phyloP scores from a whole-genome alignment of 106 monocot species.

The Triglochin maritima region DNA sequence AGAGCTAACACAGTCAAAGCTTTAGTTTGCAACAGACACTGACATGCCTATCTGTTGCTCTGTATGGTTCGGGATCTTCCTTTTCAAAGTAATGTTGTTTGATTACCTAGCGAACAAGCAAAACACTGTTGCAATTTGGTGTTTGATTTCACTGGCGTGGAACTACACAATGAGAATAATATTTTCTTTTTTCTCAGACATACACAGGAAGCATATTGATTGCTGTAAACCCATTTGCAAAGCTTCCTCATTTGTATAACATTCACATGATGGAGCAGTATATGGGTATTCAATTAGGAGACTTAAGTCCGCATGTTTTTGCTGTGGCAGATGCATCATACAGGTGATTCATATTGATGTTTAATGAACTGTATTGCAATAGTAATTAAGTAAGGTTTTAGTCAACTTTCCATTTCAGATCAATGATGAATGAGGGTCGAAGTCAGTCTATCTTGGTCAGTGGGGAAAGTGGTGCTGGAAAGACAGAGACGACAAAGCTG shows the following conservation, averaged over 20 bases:
- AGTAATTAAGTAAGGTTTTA: not conserved
- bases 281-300: constrained; percentile 55
- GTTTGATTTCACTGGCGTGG: too few species aligned
- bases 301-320: constrained; percentile 77
- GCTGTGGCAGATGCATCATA: constrained; percentile 75
- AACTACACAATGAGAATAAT: not conserved
- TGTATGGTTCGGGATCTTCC: too few species aligned
- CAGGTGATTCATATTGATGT: constrained; percentile 21
- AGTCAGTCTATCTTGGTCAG: constrained; percentile 76
- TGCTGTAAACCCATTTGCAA: constrained; percentile 73
- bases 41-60: too few species aligned
- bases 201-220: constrained; percentile 80
- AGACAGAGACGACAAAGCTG: constrained; percentile 72
- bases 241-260: constrained; percentile 72
- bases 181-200: constrained; percentile 32
- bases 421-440: constrained; percentile 48
- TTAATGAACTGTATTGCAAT: not conserved
- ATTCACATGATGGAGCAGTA: constrained; percentile 82
- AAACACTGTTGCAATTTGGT: too few species aligned
- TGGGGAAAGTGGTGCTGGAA: constrained; percentile 77
- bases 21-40: too few species aligned
- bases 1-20: too few species aligned
- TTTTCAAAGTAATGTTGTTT: too few species aligned
- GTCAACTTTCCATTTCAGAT: constrained; percentile 20
- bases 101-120: too few species aligned